Percentiles rank a stretch among this genome's conserved stretches.
Conservation (phyloP, 192 early-diverging fungal species). For the Coemansia sp. region DNA sequence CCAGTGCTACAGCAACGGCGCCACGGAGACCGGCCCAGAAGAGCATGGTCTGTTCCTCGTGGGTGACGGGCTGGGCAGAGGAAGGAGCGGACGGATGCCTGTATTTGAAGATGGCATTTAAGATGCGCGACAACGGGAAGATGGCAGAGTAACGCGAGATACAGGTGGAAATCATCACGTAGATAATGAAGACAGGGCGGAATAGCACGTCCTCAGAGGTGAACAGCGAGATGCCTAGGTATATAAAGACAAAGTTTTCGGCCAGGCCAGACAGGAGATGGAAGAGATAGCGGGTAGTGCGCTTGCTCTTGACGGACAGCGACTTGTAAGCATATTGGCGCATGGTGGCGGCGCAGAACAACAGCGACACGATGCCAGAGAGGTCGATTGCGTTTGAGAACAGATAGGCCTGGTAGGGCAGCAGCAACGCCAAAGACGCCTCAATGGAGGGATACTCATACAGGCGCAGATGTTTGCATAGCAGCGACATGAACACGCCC, state of each 20-base stretch:
- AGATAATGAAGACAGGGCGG: constrained; percentile 73
- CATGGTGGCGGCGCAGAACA: constrained; percentile 89
- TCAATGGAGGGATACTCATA: constrained; percentile 83
- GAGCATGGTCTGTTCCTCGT: constrained; percentile 81
- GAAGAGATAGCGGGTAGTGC: constrained; percentile 90
- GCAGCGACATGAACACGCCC: constrained; percentile 73
- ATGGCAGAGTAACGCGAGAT: constrained; percentile 85
- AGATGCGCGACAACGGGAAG: constrained; percentile 75
- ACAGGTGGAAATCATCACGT: constrained; percentile 77
- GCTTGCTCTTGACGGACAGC: constrained; percentile 72
- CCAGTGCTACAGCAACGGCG: constrained; percentile 94
- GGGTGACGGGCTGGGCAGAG: constrained; percentile 44
- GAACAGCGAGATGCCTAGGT: constrained; percentile 91
- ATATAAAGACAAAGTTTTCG: constrained; percentile 98
- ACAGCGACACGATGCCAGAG: constrained; percentile 90
- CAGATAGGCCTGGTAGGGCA: constrained; percentile 92
- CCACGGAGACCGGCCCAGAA: constrained; percentile 96
- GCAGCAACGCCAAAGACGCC: constrained; percentile 77
- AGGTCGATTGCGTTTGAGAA: constrained; percentile 84
- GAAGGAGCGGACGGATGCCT: constrained; percentile 56
- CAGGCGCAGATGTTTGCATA: constrained; percentile 86
- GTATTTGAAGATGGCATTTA: constrained; percentile 73
- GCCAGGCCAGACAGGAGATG: constrained; percentile 87
- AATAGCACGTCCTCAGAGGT: constrained; percentile 71
- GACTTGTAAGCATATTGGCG: constrained; percentile 95